Conservation (phyloP, 73 alveolate species). For the Paramecium bursaria region DNA sequence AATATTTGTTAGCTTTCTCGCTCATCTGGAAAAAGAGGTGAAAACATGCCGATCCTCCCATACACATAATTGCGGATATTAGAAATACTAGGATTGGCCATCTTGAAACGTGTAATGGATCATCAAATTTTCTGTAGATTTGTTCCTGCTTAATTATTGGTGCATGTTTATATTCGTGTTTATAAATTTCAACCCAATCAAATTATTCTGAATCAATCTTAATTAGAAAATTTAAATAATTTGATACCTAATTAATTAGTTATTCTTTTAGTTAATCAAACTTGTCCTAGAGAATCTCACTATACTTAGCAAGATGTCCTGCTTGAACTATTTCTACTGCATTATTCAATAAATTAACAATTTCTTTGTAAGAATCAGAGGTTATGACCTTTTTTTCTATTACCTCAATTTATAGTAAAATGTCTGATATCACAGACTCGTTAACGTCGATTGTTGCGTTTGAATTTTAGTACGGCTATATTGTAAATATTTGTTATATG, state of each 20-base stretch:
- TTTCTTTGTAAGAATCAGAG: slow-evolving; percentile 37
- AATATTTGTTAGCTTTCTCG: slow-evolving; percentile 69
- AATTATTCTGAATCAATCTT: slow-evolving; percentile 68
- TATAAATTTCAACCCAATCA: slow-evolving; percentile 75
- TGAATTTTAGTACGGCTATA: not conserved
- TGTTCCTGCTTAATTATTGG: slow-evolving; percentile 37
- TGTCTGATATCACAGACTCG: not conserved
- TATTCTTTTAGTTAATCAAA: not conserved
- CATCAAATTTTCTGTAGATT: not conserved
- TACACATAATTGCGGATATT: slow-evolving; percentile 87
- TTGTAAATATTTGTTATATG: slow-evolving; percentile 36
- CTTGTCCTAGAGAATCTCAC: not conserved
- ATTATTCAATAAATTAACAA: slow-evolving; percentile 19
- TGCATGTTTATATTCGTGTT: slow-evolving; percentile 48
- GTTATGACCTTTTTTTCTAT: slow-evolving; percentile 18
- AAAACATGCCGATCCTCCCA: slow-evolving; percentile 82
- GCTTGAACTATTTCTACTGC: not conserved
- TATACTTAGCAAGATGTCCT: slow-evolving; percentile 14
- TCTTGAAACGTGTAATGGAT: slow-evolving; percentile 64
- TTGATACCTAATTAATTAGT: slow-evolving; percentile 20
- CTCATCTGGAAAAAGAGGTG: slow-evolving; percentile 81
- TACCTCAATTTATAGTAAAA: not conserved
- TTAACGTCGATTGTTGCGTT: not conserved
- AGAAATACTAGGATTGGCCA: slow-evolving; percentile 91
- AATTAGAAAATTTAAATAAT: not conserved